Evolutionary conservation across 2,329 filamentous ascomycete genomes (phyloP).

Genomic region (Nannizzia gypsea): DNA sequence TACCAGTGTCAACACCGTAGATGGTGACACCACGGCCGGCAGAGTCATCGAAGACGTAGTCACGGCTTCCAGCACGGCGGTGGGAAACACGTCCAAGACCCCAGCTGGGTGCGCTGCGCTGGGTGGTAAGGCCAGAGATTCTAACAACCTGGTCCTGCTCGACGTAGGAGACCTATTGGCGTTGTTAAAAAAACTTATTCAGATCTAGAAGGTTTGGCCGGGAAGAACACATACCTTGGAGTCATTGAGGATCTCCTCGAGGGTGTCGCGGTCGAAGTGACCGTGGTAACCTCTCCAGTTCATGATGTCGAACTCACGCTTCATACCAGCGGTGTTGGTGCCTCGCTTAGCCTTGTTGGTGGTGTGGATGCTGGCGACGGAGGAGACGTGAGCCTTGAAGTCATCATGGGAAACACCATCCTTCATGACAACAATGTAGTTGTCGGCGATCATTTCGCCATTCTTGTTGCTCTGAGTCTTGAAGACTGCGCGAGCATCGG

Average conservation of each 20-base stretch:
- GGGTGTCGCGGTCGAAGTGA: constrained; percentile 11
- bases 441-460: constrained; percentile 9
- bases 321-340: constrained; percentile 5
- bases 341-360: constrained; percentile 3
- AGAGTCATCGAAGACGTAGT: constrained; percentile 27
- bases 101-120: constrained; percentile 15
- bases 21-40: constrained; percentile 27
- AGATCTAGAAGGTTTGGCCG: background rate
- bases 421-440: constrained; percentile 15
- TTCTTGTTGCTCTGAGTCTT: constrained; percentile 5
- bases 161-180: constrained; percentile 12
- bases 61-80: constrained; percentile 14
- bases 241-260: constrained; percentile 10
- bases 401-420: constrained; percentile 10
- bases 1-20: constrained; percentile 32
- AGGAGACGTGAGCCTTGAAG: constrained; percentile 11
- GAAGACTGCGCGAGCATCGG: constrained; percentile 9
- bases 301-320: constrained; percentile 10
- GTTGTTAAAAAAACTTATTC: background rate
- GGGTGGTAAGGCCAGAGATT: background rate
- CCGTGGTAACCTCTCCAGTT: constrained; percentile 11
- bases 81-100: constrained; percentile 28
- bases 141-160: constrained; percentile 12
- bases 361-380: constrained; percentile 7
- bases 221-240: constrained; percentile 6